Base-by-base conservation (phyloP, 1,139 yeast species). In the Taphrina flavorubra region DNA sequence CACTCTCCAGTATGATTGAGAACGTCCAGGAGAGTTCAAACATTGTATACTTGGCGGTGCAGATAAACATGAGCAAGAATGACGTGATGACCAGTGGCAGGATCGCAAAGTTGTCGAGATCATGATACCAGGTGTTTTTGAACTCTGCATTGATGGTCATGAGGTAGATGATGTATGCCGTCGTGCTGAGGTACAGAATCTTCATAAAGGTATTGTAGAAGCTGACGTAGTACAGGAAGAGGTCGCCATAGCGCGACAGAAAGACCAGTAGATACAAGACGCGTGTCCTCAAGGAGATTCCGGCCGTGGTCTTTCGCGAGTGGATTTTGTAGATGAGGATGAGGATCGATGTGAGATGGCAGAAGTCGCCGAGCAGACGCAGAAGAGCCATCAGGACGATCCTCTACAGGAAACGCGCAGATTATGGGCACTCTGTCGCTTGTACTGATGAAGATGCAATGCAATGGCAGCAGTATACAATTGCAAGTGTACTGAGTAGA, bases 211-310 rank as follows among this genome's bases (percentile, higher is more conserved):
- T 81, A 79, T 89, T 91, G 82, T 94, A 94, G 10, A 89, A 69
- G 1, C 96, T 89, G 56, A 82, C 79, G 77, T 79, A 88, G 46
- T 70, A 70, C 34, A 63, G 61, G 39, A 57, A 56, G 18, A 58
- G 51, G 78, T 90, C 92, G 72, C 91, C 76, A 78, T 94, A 94
- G 73, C 99, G 85, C 16, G 96, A 84, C 58, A 88, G 77, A 75
- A 86, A 92, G 34, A 94, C 98, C 61, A 89, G 72, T 47, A 86
- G 86, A 76, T 94, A 94, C 60, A 94, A 80, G 0, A 85, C 81
- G 77, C 94, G 98, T 0, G 98, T 90, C 80, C 92, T 92, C 77
- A 91, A 81, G 5, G 97, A 92, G 69, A 94, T 85, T 49, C 99
- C 99, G 56, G 87, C 85, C 68, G 62, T 47, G 6, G 68, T 47